Evolutionary conservation across 1,284 basidiomycete genomes (phyloP), one percentile per base, ranked within the genome.

Genomic region (Rhodotorula sp.): DNA sequence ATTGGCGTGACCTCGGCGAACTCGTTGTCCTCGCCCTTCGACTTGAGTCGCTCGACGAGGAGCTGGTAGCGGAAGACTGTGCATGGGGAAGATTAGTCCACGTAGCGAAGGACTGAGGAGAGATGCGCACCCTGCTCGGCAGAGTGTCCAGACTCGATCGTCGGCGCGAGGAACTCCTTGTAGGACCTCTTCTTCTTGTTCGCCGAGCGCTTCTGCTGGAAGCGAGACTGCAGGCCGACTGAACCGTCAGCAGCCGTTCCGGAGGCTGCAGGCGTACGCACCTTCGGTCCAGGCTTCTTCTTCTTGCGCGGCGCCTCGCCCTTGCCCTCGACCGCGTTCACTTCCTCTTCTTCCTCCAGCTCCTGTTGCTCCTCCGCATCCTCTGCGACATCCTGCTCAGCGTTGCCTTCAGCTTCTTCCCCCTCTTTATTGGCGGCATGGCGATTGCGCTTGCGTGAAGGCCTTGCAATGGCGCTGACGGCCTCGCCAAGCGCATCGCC

Each of bases 61-160:
- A 75, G 67, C 46, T 72, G 68, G 59, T 66, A 75, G 9, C 71
- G 68, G 0, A 75, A 61, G n/a, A 72, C 26, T 44, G 40, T 44
- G 40, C 10, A 44, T 3, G 40, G 40, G 9, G 34, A 8, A 44
- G 11, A 2, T 44, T 13, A 44, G 13, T 13, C 40, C 16, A 7
- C 16, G 40, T 11, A 3, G 40, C 40, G 40, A 44, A 44, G 16
- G 40, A 8, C 3, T 44, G 40, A 44, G 40, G 40, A 44, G 40
- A 11, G 40, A 44, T 3, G 15, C 40, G 40, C 13, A 44, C 40
- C 40, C n/a, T 72, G 66, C 6, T 54, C 64, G 13, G 71, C 64
- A 1, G 64, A 37, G 34, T 67, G 57, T 16, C 73, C 73, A 15
- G 46, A 51, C 46, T 75, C 73, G 59, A 75, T 47, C 2, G 66